phyloP scores from a whole-genome alignment of 2,329 filamentous ascomycete genomes.

The Fusarium aywerte region DNA sequence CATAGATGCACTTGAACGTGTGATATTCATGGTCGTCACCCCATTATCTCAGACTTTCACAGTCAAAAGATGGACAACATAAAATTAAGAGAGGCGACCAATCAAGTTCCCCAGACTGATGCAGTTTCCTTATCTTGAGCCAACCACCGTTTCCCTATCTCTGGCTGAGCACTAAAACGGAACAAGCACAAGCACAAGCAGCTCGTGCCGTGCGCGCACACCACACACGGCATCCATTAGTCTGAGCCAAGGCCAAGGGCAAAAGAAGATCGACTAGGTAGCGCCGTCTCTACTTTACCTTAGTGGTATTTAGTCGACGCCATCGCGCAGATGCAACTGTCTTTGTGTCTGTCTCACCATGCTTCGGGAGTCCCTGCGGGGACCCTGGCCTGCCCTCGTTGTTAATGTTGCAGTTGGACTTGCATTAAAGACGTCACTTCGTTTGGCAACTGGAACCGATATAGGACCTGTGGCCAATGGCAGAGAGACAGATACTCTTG shows the following conservation, averaged over 20 bases:
- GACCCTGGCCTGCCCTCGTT: conserved; percentile 27
- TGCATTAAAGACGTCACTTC: conserved; percentile 45
- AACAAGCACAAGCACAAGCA: conserved; percentile 42
- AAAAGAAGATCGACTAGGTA: conserved; percentile 37
- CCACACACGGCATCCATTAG: conserved; percentile 36
- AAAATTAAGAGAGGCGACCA: conserved; percentile 53
- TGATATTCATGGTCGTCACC: conserved; percentile 34
- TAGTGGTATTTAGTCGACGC: conserved; percentile 30
- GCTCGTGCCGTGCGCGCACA: conserved; percentile 38
- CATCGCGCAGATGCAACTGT: conserved; percentile 40
- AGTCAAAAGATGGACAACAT: conserved; percentile 56
- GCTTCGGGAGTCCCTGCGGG: conserved; percentile 44
- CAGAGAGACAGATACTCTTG: conserved; percentile 6
- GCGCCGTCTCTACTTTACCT: conserved; percentile 18
- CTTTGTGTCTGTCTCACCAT: conserved; percentile 39
- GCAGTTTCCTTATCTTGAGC: conserved; percentile 55
- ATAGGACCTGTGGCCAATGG: conserved; percentile 17
- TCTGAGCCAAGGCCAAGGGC: conserved; percentile 22
- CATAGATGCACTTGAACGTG: conserved; percentile 31
- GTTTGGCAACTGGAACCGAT: conserved; percentile 43
- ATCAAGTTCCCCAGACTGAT: conserved; percentile 48
- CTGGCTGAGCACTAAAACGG: conserved; percentile 39
- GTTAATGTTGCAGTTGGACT: conserved; percentile 26
- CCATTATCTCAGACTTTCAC: conserved; percentile 42
- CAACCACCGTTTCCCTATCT: conserved; percentile 49